Evolutionary conservation across 768 basidiomycete genomes (phyloP), one percentile per base, ranked within the genome.

Genomic region (Rubroboletus satanas): DNA sequence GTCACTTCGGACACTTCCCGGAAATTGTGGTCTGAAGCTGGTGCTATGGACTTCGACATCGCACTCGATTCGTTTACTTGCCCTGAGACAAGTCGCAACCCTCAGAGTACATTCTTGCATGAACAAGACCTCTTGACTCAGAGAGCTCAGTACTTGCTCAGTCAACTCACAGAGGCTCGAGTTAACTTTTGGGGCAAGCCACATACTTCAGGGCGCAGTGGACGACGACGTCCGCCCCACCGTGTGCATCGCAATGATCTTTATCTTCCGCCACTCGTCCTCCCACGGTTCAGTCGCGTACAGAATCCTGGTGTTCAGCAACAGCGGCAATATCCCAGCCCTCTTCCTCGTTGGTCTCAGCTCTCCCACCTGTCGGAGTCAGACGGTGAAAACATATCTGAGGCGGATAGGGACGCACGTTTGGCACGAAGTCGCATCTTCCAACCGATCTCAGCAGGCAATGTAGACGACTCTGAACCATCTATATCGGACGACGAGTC

Each of bases 401-500:
- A 88, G 62, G 79, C 77, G 3, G 83, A 85, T 61, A 79, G 87
- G 33, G 89, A 90, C 73, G 83, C 84, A 50, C 81, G 83, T 41
- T 71, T 90, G 52, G 87, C 84, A 85, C 88, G 71, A 67, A 81
- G 80, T 7, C 83, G 86, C 23, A 75, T 81, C 11, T 66, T 77
- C 5, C 78, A 71, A 44, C 71, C 73, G 11, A 57, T 66, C 18
- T 32, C 45, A 17, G 42, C 50, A 44, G 28, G 36, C 26, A 43
- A 52, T 32, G 41, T 52, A 18, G 67, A 77, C 26, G 79, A 80
- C 7, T 80, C 77, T 18, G 73, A 84, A 45, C 73, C 72, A 17
- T 77, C 74, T 50, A 76, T 84, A 62, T 82, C 81, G 9, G 86
- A 83, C 47, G 90, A 91, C 58, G 90, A 93, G 68, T 92, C 90